Evolutionary conservation across 129 eudicot genomes (phyloP).

Genomic region (Arctium minus): DNA sequence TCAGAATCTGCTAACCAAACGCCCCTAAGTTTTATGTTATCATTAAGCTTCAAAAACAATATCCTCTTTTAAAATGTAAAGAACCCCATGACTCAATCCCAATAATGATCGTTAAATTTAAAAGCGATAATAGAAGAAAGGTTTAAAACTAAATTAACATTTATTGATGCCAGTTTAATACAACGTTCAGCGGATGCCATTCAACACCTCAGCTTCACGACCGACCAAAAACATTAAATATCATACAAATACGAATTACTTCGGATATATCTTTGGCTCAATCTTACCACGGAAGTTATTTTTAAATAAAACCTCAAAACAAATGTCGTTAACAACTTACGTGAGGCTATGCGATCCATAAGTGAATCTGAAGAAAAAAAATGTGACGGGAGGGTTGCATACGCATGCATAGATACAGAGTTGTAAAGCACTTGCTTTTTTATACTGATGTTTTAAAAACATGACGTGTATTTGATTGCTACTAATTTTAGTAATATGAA

Average conservation of each 20-base stretch:
- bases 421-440: not conserved
- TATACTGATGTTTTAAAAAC: not conserved
- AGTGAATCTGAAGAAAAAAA: not conserved
- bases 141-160: not conserved
- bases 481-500: not conserved
- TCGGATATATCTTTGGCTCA: not conserved
- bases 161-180: not conserved
- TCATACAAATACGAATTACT: not conserved
- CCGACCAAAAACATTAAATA: not conserved
- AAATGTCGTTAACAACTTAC: not conserved
- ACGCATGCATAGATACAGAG: not conserved
- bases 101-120: not conserved
- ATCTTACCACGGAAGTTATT: not conserved
- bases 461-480: not conserved
- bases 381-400: not conserved
- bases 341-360: not conserved
- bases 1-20: too few relatives aligned
- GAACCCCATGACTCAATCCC: too few relatives aligned
- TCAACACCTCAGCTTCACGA: constrained; percentile 27
- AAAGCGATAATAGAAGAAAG: not conserved
- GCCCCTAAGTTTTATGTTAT: too few relatives aligned
- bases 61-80: not conserved
- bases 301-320: not conserved
- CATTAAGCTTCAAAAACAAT: too few relatives aligned
- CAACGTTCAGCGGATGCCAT: constrained; percentile 27